These are phyloP conservation scores for Hymenoscyphus infarciens DNA, from an alignment of 2,329 filamentous ascomycete genomes.

Conservation along the genomic window DNA sequence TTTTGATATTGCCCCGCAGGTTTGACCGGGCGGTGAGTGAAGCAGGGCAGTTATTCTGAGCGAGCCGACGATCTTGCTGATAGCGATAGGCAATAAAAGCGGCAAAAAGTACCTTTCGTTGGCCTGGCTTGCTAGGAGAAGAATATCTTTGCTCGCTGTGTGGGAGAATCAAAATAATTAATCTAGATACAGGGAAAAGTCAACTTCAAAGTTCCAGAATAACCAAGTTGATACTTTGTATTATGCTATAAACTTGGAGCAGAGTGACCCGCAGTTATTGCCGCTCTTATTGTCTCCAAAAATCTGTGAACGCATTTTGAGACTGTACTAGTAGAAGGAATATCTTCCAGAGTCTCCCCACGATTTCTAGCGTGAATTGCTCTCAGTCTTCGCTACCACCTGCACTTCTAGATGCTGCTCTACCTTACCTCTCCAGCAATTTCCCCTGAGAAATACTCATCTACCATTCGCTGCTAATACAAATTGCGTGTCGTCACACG, in stretches of 20 bases:
- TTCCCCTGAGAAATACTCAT: neutral
- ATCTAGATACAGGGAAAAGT: no score
- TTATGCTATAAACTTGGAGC: no score
- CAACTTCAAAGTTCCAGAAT: no score
- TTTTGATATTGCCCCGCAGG: constrained; percentile 2
- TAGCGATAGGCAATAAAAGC: neutral
- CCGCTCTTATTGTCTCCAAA: no score
- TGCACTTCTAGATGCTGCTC: neutral
- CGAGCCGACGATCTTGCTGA: no score
- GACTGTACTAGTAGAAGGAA: neutral
- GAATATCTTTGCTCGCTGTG: no score
- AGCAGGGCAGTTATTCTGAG: no score
- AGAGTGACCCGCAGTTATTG: no score
- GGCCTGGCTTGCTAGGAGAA: no score
- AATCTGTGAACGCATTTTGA: neutral
- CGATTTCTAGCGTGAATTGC: neutral
- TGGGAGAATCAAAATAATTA: no score
- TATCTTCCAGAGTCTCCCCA: neutral
- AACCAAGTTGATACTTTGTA: no score
- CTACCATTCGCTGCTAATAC: neutral
- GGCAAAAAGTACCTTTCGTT: neutral
- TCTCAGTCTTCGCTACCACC: neutral
- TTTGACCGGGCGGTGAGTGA: no score
- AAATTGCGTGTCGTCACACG: neutral
- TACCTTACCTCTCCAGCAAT: neutral